A percentile compares a stretch with the other conserved stretches of the same genome.
Evolutionary conservation across 805 yeast species (phyloP).

Genomic region (Lipomyces sp.): DNA sequence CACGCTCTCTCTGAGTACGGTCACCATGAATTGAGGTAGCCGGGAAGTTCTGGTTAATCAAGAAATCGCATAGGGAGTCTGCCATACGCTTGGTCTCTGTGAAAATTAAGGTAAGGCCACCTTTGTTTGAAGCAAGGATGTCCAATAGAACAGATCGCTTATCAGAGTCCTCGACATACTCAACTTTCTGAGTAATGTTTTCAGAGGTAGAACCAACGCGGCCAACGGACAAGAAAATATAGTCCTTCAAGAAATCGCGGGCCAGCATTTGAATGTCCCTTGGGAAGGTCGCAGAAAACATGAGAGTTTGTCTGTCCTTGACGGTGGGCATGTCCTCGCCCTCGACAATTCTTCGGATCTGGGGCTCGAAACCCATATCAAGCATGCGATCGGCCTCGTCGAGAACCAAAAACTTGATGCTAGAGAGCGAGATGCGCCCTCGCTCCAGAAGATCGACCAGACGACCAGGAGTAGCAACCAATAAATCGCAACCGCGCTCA

Average conservation of each 20-base stretch:
- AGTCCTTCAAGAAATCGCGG: constrained; percentile 93
- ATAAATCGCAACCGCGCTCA: constrained; percentile 90
- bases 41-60: constrained; percentile 85
- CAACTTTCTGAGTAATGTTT: constrained; percentile 91
- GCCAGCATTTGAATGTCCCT: constrained; percentile 96
- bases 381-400: constrained; percentile 99
- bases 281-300: constrained; percentile 99
- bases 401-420: constrained; percentile 89
- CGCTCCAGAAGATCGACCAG: constrained; percentile 93
- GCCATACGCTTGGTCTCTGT: constrained; percentile 99
- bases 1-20: constrained; percentile 97
- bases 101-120: constrained; percentile 88
- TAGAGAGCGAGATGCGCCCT: constrained; percentile 86
- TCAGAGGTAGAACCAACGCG: constrained; percentile 99
- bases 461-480: constrained; percentile 99
- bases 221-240: constrained; percentile 95
- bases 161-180: constrained; percentile 91
- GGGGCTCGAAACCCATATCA: constrained; percentile 99
- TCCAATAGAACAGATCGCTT: constrained; percentile 90
- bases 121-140: constrained; percentile 75
- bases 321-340: constrained; percentile 97
- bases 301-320: constrained; percentile 88
- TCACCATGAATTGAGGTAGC: constrained; percentile 99
- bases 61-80: constrained; percentile 89
- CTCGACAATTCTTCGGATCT: constrained; percentile 96